Percentiles rank a stretch among this genome's conserved stretches.
These are phyloP conservation scores for Hibiscus syriacus DNA, from an alignment of 345 rosid genomes.

Conservation along the genomic window DNA sequence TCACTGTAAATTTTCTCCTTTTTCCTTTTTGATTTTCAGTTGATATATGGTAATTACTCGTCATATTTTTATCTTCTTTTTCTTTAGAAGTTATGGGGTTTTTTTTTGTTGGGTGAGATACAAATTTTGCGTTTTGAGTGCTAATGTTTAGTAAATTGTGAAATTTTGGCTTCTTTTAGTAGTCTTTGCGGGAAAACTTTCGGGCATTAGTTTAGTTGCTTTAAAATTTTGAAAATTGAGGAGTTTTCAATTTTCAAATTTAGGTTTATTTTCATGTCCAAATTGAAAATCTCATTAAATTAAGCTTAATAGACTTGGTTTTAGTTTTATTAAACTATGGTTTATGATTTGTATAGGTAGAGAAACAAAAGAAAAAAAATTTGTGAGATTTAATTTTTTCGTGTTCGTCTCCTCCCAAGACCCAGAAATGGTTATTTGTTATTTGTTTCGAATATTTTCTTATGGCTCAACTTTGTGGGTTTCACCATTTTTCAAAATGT, in stretches of 20 bases:
- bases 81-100: no score
- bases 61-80: no score
- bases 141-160: not conserved
- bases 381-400: constrained; percentile 8
- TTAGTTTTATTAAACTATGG: no score
- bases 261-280: not conserved
- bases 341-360: no score
- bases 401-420: not conserved
- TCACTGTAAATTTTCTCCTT: no score
- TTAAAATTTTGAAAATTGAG: no score
- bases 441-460: not conserved
- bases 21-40: no score
- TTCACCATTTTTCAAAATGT: no score
- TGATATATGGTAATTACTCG: no score
- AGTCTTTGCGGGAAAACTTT: no score
- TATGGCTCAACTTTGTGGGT: constrained; percentile 3
- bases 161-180: not conserved
- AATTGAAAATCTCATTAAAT: not conserved
- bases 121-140: constrained; percentile 8
- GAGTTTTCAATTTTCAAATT: no score
- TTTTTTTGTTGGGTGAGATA: not conserved
- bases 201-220: constrained; percentile 10
- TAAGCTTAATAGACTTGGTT: not conserved
- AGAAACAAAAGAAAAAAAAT: not conserved
- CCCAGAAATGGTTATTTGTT: not conserved